These are phyloP conservation scores for Geotrichum fermentans DNA, from an alignment of 1,139 yeast species.

Conservation along the genomic window DNA sequence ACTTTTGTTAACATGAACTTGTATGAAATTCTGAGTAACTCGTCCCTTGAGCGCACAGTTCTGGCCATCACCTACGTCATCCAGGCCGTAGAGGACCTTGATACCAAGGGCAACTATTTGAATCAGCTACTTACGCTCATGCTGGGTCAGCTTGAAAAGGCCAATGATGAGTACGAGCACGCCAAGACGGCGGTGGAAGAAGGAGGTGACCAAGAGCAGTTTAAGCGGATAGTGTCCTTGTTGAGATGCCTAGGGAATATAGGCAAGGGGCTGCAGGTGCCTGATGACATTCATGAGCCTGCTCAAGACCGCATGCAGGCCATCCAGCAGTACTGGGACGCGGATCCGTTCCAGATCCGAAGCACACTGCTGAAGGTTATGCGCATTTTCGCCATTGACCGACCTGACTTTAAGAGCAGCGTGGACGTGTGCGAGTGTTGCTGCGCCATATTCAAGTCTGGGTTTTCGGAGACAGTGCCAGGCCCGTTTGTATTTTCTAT, in stretches of 20 bases:
- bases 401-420: constrained; percentile 38
- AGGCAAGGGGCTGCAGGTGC: constrained; percentile 55
- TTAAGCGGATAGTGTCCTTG: constrained; percentile 41
- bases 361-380: constrained; percentile 42
- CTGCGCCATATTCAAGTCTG: constrained; percentile 53
- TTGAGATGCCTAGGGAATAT: constrained; percentile 59
- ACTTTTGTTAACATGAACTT: constrained; percentile 31
- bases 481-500: constrained; percentile 21
- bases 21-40: constrained; percentile 16
- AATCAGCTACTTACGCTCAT: constrained; percentile 29
- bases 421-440: constrained; percentile 51
- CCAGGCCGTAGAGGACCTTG: constrained; percentile 31
- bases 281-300: constrained; percentile 35
- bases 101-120: constrained; percentile 27
- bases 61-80: constrained; percentile 37
- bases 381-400: constrained; percentile 43
- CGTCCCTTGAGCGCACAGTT: constrained; percentile 38
- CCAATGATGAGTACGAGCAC: constrained; percentile 3
- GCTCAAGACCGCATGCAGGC: constrained; percentile 17
- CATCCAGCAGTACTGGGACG: constrained; percentile 32
- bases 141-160: constrained; percentile 23
- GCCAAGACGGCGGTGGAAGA: constrained; percentile 7
- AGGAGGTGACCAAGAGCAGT: constrained; percentile 15
- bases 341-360: constrained; percentile 45
- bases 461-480: constrained; percentile 27